Evolutionary conservation across 345 rosid species (phyloP).

Genomic region (Citrus glauca): DNA sequence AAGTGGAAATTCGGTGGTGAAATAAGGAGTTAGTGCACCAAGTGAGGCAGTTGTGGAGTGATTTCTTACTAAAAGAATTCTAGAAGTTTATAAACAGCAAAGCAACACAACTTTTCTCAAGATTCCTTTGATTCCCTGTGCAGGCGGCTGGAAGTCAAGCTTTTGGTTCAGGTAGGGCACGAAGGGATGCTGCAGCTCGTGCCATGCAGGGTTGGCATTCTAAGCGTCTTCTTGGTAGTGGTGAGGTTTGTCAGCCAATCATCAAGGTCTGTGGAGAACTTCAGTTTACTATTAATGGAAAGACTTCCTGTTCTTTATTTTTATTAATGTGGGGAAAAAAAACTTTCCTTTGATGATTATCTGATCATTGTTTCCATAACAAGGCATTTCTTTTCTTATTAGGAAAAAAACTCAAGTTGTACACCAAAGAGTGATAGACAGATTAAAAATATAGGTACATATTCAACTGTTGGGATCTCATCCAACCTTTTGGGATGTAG

Average conservation of each 20-base stretch:
- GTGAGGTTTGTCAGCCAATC: constrained; percentile 54
- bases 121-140: constrained; percentile 8
- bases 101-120: neutral
- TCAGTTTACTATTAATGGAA: neutral
- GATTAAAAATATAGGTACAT: constrained; percentile 43
- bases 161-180: constrained; percentile 53
- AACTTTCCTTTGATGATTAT: neutral
- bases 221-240: constrained; percentile 48
- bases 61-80: neutral
- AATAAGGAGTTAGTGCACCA: neutral
- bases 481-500: neutral
- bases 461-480: constrained; percentile 1
- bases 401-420: constrained; percentile 50
- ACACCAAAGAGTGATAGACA: constrained; percentile 48
- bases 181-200: constrained; percentile 74
- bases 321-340: neutral
- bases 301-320: neutral
- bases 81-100: neutral
- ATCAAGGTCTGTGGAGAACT: constrained; percentile 32
- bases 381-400: constrained; percentile 5
- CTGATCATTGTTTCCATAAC: neutral
- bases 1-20: neutral
- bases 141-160: constrained; percentile 39
- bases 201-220: constrained; percentile 81
- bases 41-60: neutral